phyloP scores from a whole-genome alignment of 331 rosid genomes.

The Quercus tomentella region DNA sequence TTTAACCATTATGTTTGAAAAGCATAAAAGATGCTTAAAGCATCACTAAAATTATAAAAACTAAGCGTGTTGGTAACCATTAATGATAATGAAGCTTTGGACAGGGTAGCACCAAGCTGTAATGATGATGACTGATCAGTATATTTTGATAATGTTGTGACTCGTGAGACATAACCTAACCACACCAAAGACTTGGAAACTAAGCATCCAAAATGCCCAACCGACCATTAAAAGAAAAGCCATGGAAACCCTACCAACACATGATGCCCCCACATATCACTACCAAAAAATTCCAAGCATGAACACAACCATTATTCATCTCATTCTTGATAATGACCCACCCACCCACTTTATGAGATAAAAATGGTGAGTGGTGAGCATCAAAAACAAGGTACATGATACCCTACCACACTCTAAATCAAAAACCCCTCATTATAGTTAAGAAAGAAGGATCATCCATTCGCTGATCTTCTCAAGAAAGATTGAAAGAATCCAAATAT shows the following conservation, averaged over 20 bases:
- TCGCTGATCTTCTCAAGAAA: too few species aligned
- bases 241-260: conserved; percentile 20
- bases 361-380: conserved; percentile 16
- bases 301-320: not conserved
- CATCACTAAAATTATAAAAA: not conserved
- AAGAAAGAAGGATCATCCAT: not conserved
- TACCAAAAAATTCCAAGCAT: not conserved
- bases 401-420: not conserved
- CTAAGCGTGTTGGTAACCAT: not conserved
- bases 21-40: not conserved
- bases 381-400: not conserved
- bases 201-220: conserved; percentile 5
- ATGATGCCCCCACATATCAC: conserved; percentile 20
- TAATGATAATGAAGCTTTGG: not conserved
- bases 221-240: conserved; percentile 18
- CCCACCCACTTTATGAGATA: conserved; percentile 14
- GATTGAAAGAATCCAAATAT: too few species aligned
- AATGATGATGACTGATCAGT: not conserved
- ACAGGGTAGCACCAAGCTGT: too few species aligned
- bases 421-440: not conserved
- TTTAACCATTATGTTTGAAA: not conserved
- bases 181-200: conserved; percentile 9
- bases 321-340: conserved; percentile 14
- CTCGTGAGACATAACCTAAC: not conserved
- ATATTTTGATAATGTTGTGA: not conserved